phyloP scores from a whole-genome alignment of 2,329 filamentous ascomycete genomes.

The Fusarium anthophilum region DNA sequence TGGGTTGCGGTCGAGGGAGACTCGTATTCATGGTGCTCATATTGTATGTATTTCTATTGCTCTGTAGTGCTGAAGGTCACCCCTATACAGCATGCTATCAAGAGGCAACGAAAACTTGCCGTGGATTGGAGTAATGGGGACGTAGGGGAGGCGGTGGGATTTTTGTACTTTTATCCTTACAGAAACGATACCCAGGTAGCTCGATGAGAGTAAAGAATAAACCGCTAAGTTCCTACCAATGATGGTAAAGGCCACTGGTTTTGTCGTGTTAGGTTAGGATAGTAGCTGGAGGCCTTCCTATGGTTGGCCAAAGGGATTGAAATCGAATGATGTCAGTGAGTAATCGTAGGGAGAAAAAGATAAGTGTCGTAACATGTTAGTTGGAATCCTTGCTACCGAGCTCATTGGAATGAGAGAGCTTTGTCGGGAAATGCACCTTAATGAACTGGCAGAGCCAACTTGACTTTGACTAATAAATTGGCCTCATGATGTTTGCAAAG shows the following conservation, averaged over 20 bases:
- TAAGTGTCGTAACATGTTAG: not conserved
- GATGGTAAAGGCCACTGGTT: not conserved
- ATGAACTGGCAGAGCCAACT: not conserved
- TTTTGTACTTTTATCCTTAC: slow-evolving; percentile 43
- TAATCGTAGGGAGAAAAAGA: not conserved
- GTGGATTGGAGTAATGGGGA: slow-evolving; percentile 5
- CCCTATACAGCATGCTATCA: slow-evolving; percentile 20
- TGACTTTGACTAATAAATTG: not conserved
- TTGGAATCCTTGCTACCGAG: not conserved
- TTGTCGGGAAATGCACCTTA: not conserved
- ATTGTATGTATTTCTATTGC: slow-evolving; percentile 37
- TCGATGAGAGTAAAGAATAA: slow-evolving; percentile 16
- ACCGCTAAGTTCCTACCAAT: slow-evolving; percentile 33
- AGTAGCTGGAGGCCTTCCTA: not conserved
- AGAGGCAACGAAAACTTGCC: not conserved
- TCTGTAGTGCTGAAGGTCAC: not conserved
- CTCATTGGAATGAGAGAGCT: slow-evolving; percentile 3
- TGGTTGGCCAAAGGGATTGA: not conserved
- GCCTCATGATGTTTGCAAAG: not conserved
- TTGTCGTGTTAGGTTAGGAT: not conserved
- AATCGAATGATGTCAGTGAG: not conserved
- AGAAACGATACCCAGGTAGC: slow-evolving; percentile 44
- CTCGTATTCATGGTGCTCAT: slow-evolving; percentile 2
- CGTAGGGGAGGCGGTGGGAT: slow-evolving; percentile 13
- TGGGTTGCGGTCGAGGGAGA: slow-evolving; percentile 2